These are phyloP conservation scores for Amphibolis antarctica DNA, from an alignment of 106 monocot species.

Conservation along the genomic window DNA sequence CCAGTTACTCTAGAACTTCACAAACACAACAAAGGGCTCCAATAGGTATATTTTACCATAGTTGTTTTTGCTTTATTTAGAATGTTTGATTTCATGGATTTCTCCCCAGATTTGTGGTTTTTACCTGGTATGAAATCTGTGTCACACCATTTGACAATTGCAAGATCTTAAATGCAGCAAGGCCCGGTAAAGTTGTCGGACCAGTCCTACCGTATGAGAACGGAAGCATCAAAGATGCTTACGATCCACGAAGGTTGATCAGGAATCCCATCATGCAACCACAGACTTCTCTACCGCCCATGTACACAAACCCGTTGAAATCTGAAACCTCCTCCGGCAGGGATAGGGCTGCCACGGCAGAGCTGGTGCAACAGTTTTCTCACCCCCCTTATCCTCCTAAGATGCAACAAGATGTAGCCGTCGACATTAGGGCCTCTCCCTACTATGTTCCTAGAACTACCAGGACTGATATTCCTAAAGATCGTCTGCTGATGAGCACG, in stretches of 20 bases:
- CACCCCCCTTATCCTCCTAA: conserved; percentile 12
- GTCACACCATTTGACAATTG: too few relatives aligned
- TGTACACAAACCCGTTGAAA: conserved; percentile 17
- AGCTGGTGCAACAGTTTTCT: neutral
- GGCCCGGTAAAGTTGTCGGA: conserved; percentile 58
- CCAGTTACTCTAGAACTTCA: conserved; percentile 14
- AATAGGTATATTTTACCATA: conserved; percentile 22
- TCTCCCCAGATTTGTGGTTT: too few relatives aligned
- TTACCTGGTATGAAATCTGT: too few relatives aligned
- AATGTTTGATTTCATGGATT: too few relatives aligned
- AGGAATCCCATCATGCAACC: conserved; percentile 31
- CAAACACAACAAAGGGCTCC: conserved; percentile 39
- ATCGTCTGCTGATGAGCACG: conserved; percentile 5
- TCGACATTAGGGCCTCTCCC: conserved; percentile 41
- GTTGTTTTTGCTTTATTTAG: too few relatives aligned
- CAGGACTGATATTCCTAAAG: conserved; percentile 18
- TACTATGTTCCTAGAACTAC: conserved; percentile 27
- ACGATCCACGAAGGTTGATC: conserved; percentile 55
- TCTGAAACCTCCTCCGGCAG: conserved; percentile 4
- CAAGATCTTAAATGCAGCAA: conserved; percentile 27
- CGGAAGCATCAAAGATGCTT: conserved; percentile 25
- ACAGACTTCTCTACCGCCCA: conserved; percentile 17
- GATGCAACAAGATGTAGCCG: conserved; percentile 25
- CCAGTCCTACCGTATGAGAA: conserved; percentile 60
- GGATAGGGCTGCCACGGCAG: neutral